Base-by-base conservation (phyloP, 2,329 filamentous ascomycete genomes). In the Xylariaceae sp. region DNA sequence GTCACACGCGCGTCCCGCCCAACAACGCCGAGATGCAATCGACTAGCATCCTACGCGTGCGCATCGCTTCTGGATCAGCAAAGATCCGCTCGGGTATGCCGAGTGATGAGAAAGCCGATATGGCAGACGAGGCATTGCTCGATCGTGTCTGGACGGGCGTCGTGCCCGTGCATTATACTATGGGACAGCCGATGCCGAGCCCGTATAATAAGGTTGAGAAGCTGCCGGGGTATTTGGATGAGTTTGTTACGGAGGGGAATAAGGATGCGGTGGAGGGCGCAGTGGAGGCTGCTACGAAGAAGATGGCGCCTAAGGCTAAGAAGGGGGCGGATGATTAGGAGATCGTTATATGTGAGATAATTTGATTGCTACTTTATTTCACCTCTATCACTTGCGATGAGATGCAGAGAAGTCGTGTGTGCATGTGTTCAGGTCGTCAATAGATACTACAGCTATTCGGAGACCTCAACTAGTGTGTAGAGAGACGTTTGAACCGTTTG, bases 21-120 rank as follows among this genome's bases (percentile, higher is more conserved):
- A 85, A 82, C 36, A 73, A 73, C 37, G 80, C 82, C 10, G 89
- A 95, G 72, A 77, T 93, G 73, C 79, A 81, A 48, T 82, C 79
- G 47, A 95, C 88, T 0, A 77, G 79, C 35, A 81, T 95, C 33
- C 67, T 94, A 45, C 81, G 75, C 52, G 80, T 94, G 10, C 73
- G 67, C 38, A 78, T 94, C 48, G 73, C 76, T 14, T 80, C 79
- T 40, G 89, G 86, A 4, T 90, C 85, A 58, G 86, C 83, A 22
- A 95, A 95, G 74, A 72, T 86, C 34, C 74, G 86, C 6, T 71
- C 75, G 20, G 87, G 86, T 0, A 73, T 73, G 32, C 82, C 86
- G 1, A 73, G 54, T 69, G 78, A 82, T 42, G 75, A 78, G 12
- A 68, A 60, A 47, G 64, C 59, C 12, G 78, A 82, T 49, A 42